Base-by-base conservation (phyloP, 1,139 yeast species). In the Petasospora rhodanensis region DNA sequence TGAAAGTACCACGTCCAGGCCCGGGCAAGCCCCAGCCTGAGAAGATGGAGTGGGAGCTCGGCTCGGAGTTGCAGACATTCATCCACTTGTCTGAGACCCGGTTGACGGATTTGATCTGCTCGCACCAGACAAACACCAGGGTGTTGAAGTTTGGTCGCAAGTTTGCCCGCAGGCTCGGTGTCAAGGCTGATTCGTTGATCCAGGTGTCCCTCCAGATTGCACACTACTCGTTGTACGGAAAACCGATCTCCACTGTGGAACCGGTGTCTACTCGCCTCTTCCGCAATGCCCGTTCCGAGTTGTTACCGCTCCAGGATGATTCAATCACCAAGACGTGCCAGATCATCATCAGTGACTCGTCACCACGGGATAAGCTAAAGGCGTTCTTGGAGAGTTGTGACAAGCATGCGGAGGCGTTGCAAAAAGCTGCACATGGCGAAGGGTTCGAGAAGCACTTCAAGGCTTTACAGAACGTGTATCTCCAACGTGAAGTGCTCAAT, bases 381-480 rank as follows among this genome's bases (percentile, higher is more conserved):
- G 44, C 66, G 5, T 72, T 81, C 42, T 57, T 65, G 22, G 60
- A 66, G 29, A 70, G 82, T 28, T 73, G 86, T 42, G 58, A 59
- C 17, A 60, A 55, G 26, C 89, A 81, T 52, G 59, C 67, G 3
- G 51, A 53, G 15, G 70, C 66, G 40, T 68, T 76, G 35, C 64
- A 55, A 16, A 62, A 59, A 29, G 81, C 84, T 0, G 68, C 76
- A 62, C 52, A 59, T 21, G 91, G 91, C 2, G 55, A 62, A 34
- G 87, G 89, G 1, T 81, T 77, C 51, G 87, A 80, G 53, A 68
- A 86, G 45, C 89, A 81, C 56, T 64, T 79, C 42, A 72, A 75
- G 46, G 79, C 86, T 0, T 60, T 82, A 33, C 64, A 74, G 28
- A 76, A 79, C 29, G 64, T 71, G 2, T 70, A 60, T 38, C 56